Conservation (phyloP, 1,284 basidiomycete genomes). For the Porogramme epimiltina region DNA sequence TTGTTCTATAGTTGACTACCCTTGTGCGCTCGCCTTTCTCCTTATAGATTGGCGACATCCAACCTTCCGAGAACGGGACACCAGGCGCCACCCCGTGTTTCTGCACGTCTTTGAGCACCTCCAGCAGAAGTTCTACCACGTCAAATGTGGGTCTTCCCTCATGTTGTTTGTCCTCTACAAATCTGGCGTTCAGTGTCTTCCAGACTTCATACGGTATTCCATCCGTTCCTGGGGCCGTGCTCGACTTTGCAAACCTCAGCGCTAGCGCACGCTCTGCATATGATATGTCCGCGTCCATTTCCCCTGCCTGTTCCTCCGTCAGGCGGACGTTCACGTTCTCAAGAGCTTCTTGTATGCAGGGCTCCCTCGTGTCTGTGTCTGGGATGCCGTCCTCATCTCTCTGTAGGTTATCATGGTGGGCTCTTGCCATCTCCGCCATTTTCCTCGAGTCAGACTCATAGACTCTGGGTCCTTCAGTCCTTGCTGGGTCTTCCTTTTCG, state of each 20-base stretch:
- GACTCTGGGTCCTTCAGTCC: neutral
- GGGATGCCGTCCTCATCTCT: neutral
- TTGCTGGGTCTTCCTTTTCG: neutral
- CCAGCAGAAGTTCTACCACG: conserved; percentile 8
- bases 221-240: conserved; percentile 20
- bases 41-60: conserved; percentile 39
- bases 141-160: conserved; percentile 3
- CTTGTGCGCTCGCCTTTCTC: conserved; percentile 28
- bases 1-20: conserved; percentile 35
- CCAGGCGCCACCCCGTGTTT: conserved; percentile 1
- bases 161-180: neutral
- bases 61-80: conserved; percentile 30
- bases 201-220: conserved; percentile 26
- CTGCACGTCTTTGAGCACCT: conserved; percentile 24
- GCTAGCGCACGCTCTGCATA: conserved; percentile 1
- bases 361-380: no score
- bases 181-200: conserved; percentile 11
- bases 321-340: no score
- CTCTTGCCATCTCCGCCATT: conserved; percentile 8
- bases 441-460: neutral
- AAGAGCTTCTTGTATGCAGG: no score
- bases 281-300: neutral
- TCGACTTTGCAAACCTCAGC: neutral
- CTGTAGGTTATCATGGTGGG: neutral
- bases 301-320: no score